Evolutionary conservation across 495 filamentous ascomycete genomes (phyloP).

Genomic region (Penicillium argentinense): DNA sequence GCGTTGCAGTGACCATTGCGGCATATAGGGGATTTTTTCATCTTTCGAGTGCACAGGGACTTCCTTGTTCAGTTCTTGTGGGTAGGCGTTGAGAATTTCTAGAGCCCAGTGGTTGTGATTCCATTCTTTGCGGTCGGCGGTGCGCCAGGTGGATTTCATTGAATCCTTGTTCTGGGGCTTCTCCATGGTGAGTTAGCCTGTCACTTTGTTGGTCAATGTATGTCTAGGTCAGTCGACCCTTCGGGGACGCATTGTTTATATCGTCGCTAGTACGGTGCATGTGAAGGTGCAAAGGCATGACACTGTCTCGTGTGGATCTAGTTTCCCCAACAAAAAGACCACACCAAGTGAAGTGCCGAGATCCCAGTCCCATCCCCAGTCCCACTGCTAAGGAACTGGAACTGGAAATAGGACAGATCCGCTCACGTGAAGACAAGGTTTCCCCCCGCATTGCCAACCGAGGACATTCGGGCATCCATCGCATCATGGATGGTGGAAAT

Average conservation of each 20-base stretch:
- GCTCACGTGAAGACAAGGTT: slow-evolving; percentile 16
- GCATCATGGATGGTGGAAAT: neutral
- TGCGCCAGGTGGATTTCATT: slow-evolving; percentile 45
- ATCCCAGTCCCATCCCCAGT: too few species aligned
- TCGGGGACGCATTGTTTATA: neutral
- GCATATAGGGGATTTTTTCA: slow-evolving; percentile 38
- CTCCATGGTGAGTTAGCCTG: slow-evolving; percentile 30
- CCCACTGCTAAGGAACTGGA: slow-evolving; percentile 2
- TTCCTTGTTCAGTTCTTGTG: slow-evolving; percentile 29
- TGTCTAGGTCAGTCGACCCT: too few species aligned
- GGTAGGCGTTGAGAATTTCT: slow-evolving; percentile 37
- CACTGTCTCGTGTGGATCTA: slow-evolving; percentile 9
- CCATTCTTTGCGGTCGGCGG: slow-evolving; percentile 33
- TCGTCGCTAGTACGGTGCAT: neutral
- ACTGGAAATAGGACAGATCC: slow-evolving; percentile 8
- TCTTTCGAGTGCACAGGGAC: slow-evolving; percentile 39
- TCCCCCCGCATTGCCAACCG: slow-evolving; percentile 10
- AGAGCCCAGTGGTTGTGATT: slow-evolving; percentile 35
- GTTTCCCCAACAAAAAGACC: slow-evolving; percentile 20
- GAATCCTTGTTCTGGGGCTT: slow-evolving; percentile 39
- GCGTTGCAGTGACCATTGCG: slow-evolving; percentile 38
- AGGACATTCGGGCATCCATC: slow-evolving; percentile 1
- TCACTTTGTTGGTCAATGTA: too few species aligned
- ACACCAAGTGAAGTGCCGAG: slow-evolving; percentile 12
- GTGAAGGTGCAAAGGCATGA: neutral